A percentile compares a stretch with the other conserved stretches of the same genome.
These are phyloP conservation scores for Xylaria sp. DNA, from an alignment of 2,329 filamentous ascomycete genomes.

Conservation along the genomic window DNA sequence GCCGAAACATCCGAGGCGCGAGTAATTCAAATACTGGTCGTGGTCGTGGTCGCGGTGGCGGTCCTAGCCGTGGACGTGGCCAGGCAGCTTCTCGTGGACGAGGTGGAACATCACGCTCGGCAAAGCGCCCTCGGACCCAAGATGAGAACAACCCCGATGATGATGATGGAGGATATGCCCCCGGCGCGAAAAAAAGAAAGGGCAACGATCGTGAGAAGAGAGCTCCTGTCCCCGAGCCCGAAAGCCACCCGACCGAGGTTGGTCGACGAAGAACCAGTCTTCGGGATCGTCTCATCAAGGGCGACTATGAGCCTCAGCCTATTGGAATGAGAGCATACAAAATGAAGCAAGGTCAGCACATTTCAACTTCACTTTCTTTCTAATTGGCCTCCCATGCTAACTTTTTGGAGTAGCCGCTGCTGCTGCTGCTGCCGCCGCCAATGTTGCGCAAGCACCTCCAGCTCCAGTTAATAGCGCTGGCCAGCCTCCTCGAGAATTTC, in stretches of 20 bases:
- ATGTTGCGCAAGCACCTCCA: background rate
- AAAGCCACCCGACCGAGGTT: constrained; percentile 2
- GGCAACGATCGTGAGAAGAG: constrained; percentile 1
- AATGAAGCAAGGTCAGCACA: constrained; percentile 12
- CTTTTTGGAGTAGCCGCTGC: background rate
- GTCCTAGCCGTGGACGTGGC: constrained; percentile 1
- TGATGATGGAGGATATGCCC: background rate
- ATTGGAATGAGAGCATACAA: constrained; percentile 31
- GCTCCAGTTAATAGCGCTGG: background rate
- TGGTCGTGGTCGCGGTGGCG: background rate
- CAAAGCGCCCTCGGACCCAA: constrained; percentile 9
- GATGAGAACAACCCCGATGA: background rate
- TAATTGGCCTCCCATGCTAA: background rate
- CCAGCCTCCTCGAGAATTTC: constrained; percentile 15
- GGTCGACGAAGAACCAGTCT: constrained; percentile 14
- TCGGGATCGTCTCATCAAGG: constrained; percentile 27
- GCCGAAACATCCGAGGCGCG: background rate
- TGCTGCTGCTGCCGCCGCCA: constrained; percentile 1
- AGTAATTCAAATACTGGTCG: background rate
- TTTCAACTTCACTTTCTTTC: background rate
- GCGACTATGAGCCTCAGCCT: constrained; percentile 17
- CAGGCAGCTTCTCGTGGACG: background rate
- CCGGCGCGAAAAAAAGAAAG: no score
- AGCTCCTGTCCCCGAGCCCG: background rate
- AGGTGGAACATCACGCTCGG: background rate